Conservation (phyloP, 305 asterid species). For the Rubia occidens region DNA sequence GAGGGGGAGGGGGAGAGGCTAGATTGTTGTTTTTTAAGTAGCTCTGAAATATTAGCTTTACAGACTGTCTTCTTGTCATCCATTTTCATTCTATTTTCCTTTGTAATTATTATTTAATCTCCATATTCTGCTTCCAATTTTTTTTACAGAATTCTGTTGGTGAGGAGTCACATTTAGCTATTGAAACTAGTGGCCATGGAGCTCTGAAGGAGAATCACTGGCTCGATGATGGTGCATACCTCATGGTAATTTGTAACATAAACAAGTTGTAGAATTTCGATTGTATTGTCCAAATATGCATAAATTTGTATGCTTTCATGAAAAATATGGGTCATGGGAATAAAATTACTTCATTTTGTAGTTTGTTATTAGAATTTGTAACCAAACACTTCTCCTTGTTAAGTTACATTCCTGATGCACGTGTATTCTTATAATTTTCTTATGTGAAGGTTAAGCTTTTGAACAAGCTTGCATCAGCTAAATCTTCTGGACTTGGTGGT, state of each 20-base stretch:
- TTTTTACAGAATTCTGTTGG: slow-evolving; percentile 62
- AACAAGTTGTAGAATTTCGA: neutral
- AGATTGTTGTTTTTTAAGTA: neutral
- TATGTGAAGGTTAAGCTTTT: slow-evolving; percentile 70
- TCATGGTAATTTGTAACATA: slow-evolving; percentile 53
- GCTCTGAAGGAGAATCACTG: slow-evolving; percentile 98
- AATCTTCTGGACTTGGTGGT: slow-evolving; percentile 62
- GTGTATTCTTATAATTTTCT: neutral
- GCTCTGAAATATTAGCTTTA: neutral
- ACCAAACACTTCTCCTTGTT: neutral
- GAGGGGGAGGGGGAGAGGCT: neutral
- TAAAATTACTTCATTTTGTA: neutral
- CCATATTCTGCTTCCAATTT: slow-evolving; percentile 4
- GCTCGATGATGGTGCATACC: slow-evolving; percentile 99
- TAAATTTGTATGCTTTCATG: neutral
- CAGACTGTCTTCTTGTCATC: neutral
- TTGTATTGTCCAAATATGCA: neutral
- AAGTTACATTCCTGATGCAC: neutral
- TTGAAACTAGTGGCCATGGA: slow-evolving; percentile 99
- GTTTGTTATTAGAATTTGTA: neutral
- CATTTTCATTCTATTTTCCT: neutral
- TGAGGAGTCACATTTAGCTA: slow-evolving; percentile 90
- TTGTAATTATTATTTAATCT: neutral
- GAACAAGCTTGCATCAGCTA: slow-evolving; percentile 92
- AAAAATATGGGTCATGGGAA: neutral